Evolutionary conservation across 306 rosid species (phyloP).

Genomic region (Phaseolus lunatus): DNA sequence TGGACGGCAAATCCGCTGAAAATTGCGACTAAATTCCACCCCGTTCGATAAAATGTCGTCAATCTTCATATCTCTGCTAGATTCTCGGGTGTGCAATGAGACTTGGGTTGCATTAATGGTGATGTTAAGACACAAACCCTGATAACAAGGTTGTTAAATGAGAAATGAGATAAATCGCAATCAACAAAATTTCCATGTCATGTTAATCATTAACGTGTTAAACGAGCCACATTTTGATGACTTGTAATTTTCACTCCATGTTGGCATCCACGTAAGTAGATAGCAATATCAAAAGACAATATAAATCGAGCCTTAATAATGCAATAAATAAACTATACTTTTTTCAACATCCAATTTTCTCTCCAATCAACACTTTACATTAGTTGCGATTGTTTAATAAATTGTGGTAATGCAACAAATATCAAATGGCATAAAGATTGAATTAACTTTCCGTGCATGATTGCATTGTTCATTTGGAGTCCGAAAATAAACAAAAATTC

Average conservation of each 20-base stretch:
- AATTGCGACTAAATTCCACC: neutral
- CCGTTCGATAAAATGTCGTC: neutral
- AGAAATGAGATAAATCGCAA: neutral
- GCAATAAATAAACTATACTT: neutral
- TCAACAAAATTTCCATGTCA: neutral
- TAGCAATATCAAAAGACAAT: neutral
- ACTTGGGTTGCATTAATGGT: neutral
- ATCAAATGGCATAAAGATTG: conserved; percentile 11
- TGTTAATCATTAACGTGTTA: neutral
- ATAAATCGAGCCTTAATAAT: neutral
- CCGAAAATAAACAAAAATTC: conserved; percentile 34
- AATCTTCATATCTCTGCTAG: neutral
- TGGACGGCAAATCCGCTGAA: neutral
- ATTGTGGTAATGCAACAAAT: conserved; percentile 3
- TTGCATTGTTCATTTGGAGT: conserved; percentile 2
- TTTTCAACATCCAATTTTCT: neutral
- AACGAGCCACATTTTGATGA: neutral
- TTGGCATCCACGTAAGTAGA: neutral
- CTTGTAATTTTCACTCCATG: neutral
- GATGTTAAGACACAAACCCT: conserved; percentile 6
- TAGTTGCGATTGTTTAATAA: neutral
- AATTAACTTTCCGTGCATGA: neutral
- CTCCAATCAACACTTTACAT: neutral
- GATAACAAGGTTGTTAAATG: neutral
- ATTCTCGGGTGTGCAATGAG: neutral